Base-by-base conservation (phyloP, 306 rosid species). In the Cicer pinnatifidum region DNA sequence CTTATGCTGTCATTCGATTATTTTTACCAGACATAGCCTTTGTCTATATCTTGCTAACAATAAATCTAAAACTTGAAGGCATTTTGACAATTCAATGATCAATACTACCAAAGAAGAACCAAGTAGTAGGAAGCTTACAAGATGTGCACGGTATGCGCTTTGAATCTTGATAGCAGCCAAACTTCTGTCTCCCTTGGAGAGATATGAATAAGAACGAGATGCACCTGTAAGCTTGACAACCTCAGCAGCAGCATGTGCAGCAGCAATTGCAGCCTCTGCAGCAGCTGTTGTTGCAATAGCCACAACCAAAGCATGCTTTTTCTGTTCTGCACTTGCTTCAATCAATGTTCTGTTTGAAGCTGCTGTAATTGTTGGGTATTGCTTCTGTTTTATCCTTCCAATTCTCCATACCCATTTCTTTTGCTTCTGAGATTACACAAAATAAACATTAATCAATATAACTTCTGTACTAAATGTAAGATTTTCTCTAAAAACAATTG, bases 231-330 rank as follows among this genome's bases (percentile, higher is more conserved):
- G 88, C 68, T 86, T 79, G 57, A 92, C 98, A 71, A 90, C 98
- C 85, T 87, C 95, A 3, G 96, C 97, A 6, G 96, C 98, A 69
- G 93, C 97, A 58, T 86, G 85, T 28, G 96, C 97, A 16, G 98
- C 97, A 39, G 96, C 93, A 53, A 90, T 88, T 2, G 98, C 98
- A 47, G 92, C 97, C 80, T 92, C 88, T 0, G 93, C 98, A 1
- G 97, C 98, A 7, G 96, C 91, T 28, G 91, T 85, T 16, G 98
- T 84, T 75, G 93, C 96, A 57, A 85, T 71, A 65, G 98, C 98
- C 73, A 92, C 96, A 19, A 82, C 83, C 75, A 90, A 67, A 75
- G 98, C 97, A 69, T 85, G 98, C 50, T 80, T 92, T 78, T 85
- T 90, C 75, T 89, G 93, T 82, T 87, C 90, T 44, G 72, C 93